A percentile compares a stretch with the other conserved stretches of the same genome.
Conservation (phyloP, 2,329 filamentous ascomycete genomes). For the Botrytis pseudocinerea region DNA sequence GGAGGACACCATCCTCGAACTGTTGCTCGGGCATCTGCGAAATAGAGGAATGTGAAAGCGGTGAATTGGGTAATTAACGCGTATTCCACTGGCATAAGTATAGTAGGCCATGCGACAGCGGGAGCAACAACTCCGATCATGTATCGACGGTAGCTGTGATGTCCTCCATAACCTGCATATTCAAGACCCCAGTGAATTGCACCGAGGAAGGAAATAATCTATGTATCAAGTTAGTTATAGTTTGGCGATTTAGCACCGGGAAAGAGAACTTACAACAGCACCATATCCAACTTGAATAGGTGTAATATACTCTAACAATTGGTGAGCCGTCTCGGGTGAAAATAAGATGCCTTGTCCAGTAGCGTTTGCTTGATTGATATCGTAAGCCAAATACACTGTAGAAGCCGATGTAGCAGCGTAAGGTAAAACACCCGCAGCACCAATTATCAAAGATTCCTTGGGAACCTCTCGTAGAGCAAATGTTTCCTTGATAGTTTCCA, state of each 20-base stretch:
- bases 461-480: conserved; percentile 67
- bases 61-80: conserved; percentile 84
- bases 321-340: conserved; percentile 66
- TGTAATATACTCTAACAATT: conserved; percentile 74
- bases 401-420: conserved; percentile 82
- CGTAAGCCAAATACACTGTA: conserved; percentile 79
- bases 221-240: conserved; percentile 19
- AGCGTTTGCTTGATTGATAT: conserved; percentile 69
- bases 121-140: conserved; percentile 79
- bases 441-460: conserved; percentile 65
- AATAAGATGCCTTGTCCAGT: conserved; percentile 65
- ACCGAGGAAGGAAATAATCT: conserved; percentile 92
- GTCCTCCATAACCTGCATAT: conserved; percentile 67
- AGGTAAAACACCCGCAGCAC: conserved; percentile 77
- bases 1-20: conserved; percentile 74
- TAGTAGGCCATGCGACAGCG: conserved; percentile 84
- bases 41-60: conserved; percentile 83
- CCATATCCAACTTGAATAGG: conserved; percentile 90
- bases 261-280: conserved; percentile 63
- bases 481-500: conserved; percentile 68
- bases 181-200: conserved; percentile 93
- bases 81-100: conserved; percentile 80
- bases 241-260: not conserved
- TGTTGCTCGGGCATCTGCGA: conserved; percentile 74
- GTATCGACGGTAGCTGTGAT: conserved; percentile 77